phyloP scores from a whole-genome alignment of 2,329 filamentous ascomycete genomes.

The Penicillium sp. region DNA sequence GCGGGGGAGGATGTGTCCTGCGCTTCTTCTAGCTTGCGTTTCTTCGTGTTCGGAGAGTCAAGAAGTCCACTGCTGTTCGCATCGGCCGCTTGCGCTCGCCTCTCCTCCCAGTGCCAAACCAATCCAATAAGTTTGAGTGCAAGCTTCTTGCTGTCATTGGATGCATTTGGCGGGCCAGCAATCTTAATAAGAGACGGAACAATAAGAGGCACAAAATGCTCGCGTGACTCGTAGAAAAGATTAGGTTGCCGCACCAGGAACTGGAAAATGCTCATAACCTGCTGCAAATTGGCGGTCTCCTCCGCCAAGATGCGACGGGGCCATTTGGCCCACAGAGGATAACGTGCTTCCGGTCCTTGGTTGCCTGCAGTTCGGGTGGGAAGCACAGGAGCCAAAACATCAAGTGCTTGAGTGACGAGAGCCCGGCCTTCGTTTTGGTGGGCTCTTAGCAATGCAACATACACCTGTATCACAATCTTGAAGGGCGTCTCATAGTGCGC shows the following conservation, averaged over 20 bases:
- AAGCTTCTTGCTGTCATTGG: slow-evolving; percentile 87
- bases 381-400: slow-evolving; percentile 91
- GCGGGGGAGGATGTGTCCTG: slow-evolving; percentile 52
- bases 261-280: slow-evolving; percentile 96
- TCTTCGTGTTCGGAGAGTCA: slow-evolving; percentile 72
- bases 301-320: slow-evolving; percentile 89
- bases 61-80: slow-evolving; percentile 43
- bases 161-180: slow-evolving; percentile 74
- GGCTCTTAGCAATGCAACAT: slow-evolving; percentile 84
- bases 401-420: slow-evolving; percentile 89
- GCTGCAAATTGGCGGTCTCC: slow-evolving; percentile 91
- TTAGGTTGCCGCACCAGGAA: slow-evolving; percentile 91
- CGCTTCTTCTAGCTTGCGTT: slow-evolving; percentile 73
- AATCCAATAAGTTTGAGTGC: slow-evolving; percentile 87
- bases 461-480: slow-evolving; percentile 95
- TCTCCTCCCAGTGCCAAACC: slow-evolving; percentile 90
- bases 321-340: slow-evolving; percentile 83
- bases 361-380: slow-evolving; percentile 67
- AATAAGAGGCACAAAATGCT: slow-evolving; percentile 86
- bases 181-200: slow-evolving; percentile 88
- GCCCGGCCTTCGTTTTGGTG: slow-evolving; percentile 94
- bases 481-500: slow-evolving; percentile 92
- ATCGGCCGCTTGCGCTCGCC: slow-evolving; percentile 64
- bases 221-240: slow-evolving; percentile 90
- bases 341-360: slow-evolving; percentile 67